These are phyloP conservation scores for Lithohypha guttulata DNA, from an alignment of 2,329 filamentous ascomycete species.

Conservation along the genomic window DNA sequence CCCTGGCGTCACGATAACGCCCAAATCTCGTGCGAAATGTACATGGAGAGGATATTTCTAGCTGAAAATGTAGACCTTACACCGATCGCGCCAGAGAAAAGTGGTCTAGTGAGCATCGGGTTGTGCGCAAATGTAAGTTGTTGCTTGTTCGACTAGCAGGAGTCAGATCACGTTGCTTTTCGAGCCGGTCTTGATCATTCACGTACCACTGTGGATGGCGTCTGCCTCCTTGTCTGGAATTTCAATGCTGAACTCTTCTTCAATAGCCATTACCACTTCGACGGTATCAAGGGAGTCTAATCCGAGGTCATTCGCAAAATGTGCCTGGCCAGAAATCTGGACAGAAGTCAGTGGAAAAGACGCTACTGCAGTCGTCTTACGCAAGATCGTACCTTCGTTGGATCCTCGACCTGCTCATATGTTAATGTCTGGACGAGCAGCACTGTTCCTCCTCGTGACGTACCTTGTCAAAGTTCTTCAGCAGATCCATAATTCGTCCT, in stretches of 20 bases:
- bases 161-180: slow-evolving; percentile 19
- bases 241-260: slow-evolving; percentile 93
- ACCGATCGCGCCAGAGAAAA: neutral
- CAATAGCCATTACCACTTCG: slow-evolving; percentile 99
- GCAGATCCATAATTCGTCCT: slow-evolving; percentile 79
- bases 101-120: slow-evolving; percentile 51
- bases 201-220: slow-evolving; percentile 82
- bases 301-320: slow-evolving; percentile 96
- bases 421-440: slow-evolving; percentile 17
- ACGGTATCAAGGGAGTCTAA: slow-evolving; percentile 97
- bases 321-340: slow-evolving; percentile 70
- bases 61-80: slow-evolving; percentile 2
- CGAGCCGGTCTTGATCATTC: neutral
- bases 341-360: slow-evolving; percentile 9
- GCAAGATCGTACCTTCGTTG: slow-evolving; percentile 49
- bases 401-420: slow-evolving; percentile 34
- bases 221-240: slow-evolving; percentile 97
- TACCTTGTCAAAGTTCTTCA: slow-evolving; percentile 97
- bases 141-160: slow-evolving; percentile 73
- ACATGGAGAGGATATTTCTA: slow-evolving; percentile 5
- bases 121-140: slow-evolving; percentile 86
- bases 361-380: too few relatives aligned
- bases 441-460: slow-evolving; percentile 23
- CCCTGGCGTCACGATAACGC: slow-evolving; percentile 6
- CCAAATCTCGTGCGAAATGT: slow-evolving; percentile 5